phyloP scores from a whole-genome alignment of 2,329 filamentous ascomycete species.

The Aspergillus versicolor region DNA sequence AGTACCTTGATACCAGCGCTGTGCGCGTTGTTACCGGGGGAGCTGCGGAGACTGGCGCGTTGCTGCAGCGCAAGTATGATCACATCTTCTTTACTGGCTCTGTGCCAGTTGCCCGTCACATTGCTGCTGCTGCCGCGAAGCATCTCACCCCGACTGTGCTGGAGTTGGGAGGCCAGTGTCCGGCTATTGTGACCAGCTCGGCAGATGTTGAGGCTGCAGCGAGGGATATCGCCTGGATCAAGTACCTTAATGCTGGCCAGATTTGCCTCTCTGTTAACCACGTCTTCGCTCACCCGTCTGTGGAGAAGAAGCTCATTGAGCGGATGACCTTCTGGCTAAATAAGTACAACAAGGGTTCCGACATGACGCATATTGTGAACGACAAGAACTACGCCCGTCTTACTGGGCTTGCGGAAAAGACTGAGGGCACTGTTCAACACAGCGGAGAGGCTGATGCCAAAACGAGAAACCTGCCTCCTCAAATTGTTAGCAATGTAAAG shows the following conservation, averaged over 20 bases:
- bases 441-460: constrained; percentile 32
- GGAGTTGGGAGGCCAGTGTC: constrained; percentile 49
- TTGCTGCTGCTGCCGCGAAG: constrained; percentile 44
- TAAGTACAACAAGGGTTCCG: constrained; percentile 20
- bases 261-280: constrained; percentile 39
- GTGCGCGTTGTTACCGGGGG: constrained; percentile 39
- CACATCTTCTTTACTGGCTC: constrained; percentile 51
- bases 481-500: constrained; percentile 40
- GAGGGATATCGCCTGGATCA: constrained; percentile 44
- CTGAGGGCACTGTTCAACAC: constrained; percentile 39
- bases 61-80: constrained; percentile 43
- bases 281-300: constrained; percentile 43
- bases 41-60: constrained; percentile 35
- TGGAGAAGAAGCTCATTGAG: constrained; percentile 40
- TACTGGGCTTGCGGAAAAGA: constrained; percentile 34
- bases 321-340: constrained; percentile 33
- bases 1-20: constrained; percentile 45
- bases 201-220: constrained; percentile 47
- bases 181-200: constrained; percentile 43
- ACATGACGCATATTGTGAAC: constrained; percentile 42
- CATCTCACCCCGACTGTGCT: constrained; percentile 47
- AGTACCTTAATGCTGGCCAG: constrained; percentile 47
- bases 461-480: constrained; percentile 37
- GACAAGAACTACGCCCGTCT: constrained; percentile 45
- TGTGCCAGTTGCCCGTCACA: constrained; percentile 36